A percentile compares a stretch with the other conserved stretches of the same genome.
Evolutionary conservation across 345 rosid genomes (phyloP).

Genomic region (Salix caprea): DNA sequence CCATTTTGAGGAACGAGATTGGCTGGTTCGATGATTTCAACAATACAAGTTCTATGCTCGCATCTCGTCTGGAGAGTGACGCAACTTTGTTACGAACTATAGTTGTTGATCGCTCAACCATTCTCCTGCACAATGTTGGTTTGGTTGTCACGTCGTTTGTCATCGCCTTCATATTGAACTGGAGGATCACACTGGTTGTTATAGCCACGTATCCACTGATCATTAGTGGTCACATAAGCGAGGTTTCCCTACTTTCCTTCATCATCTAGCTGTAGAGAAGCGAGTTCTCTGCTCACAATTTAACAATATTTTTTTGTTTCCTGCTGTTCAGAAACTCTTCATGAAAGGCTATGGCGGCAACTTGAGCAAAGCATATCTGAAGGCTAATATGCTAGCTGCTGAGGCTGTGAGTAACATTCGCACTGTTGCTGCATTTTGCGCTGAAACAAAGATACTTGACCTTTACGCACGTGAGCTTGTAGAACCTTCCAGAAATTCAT

Average conservation of each 20-base stretch:
- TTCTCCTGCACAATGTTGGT: slow-evolving; percentile 78
- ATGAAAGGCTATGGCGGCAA: slow-evolving; percentile 96
- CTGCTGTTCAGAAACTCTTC: slow-evolving; percentile 68
- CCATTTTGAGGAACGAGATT: slow-evolving; percentile 80
- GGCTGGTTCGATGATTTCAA: slow-evolving; percentile 91
- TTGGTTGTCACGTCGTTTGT: slow-evolving; percentile 63
- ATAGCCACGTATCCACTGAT: slow-evolving; percentile 75
- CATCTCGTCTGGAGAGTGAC: slow-evolving; percentile 77
- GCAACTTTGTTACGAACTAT: slow-evolving; percentile 68
- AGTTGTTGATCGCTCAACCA: slow-evolving; percentile 76
- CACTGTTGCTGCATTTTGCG: slow-evolving; percentile 89
- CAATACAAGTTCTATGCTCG: slow-evolving; percentile 79
- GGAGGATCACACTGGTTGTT: slow-evolving; percentile 91
- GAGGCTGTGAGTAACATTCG: slow-evolving; percentile 94
- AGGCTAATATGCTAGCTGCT: slow-evolving; percentile 93
- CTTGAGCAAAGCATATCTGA: slow-evolving; percentile 86
- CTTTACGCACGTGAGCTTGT: slow-evolving; percentile 72
- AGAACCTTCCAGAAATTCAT: slow-evolving; percentile 73
- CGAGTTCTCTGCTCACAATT: neutral
- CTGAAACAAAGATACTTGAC: slow-evolving; percentile 77
- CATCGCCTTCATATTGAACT: slow-evolving; percentile 81
- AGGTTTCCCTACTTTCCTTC: slow-evolving; percentile 44
- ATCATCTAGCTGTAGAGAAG: neutral
- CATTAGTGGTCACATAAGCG: slow-evolving; percentile 95
- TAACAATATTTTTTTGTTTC: too few species aligned